A percentile compares a stretch with the other conserved stretches of the same genome.
Conservation (phyloP, 1,284 basidiomycete genomes). For the Cutaneotrichosporon arboriforme region DNA sequence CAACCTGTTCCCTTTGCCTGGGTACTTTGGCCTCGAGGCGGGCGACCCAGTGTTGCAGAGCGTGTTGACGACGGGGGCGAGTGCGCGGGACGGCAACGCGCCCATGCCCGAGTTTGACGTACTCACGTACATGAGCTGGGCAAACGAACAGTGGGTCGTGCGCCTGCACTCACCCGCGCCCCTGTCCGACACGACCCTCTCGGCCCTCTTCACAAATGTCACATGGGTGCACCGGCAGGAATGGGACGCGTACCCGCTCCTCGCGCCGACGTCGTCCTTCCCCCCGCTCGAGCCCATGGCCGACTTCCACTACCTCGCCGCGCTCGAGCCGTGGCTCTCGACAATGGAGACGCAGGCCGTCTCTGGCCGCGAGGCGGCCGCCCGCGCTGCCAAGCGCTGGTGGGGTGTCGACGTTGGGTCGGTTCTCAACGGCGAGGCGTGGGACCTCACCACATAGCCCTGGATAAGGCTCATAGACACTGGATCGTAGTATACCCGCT, state of each 20-base stretch:
- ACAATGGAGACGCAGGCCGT: conserved; percentile 87
- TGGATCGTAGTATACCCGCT: too few species aligned
- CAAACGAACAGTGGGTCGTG: conserved; percentile 64
- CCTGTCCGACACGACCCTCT: conserved; percentile 65
- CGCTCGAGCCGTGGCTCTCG: conserved; percentile 69
- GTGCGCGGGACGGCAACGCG: conserved; percentile 13
- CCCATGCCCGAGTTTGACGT: conserved; percentile 77
- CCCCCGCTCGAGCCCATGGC: conserved; percentile 68
- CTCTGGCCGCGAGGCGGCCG: conserved; percentile 74
- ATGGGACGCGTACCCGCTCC: conserved; percentile 51
- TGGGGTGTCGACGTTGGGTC: conserved; percentile 49
- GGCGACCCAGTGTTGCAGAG: conserved; percentile 57
- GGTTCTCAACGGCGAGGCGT: conserved; percentile 32
- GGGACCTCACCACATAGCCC: conserved; percentile 43
- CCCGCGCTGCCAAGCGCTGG: conserved; percentile 64
- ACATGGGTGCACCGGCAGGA: conserved; percentile 79
- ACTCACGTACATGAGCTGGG: conserved; percentile 69
- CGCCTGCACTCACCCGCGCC: conserved; percentile 76
- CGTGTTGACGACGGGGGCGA: conserved; percentile 57
- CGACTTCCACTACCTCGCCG: conserved; percentile 80
- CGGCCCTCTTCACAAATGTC: conserved; percentile 53
- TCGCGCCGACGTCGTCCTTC: conserved; percentile 63
- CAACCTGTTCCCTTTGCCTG: conserved; percentile 52
- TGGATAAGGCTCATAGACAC: too few species aligned
- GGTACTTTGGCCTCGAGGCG: conserved; percentile 63